A percentile compares a stretch with the other conserved stretches of the same genome.
These are phyloP conservation scores for Leptoxyphium fumago DNA, from an alignment of 2,329 filamentous ascomycete genomes.

Conservation along the genomic window DNA sequence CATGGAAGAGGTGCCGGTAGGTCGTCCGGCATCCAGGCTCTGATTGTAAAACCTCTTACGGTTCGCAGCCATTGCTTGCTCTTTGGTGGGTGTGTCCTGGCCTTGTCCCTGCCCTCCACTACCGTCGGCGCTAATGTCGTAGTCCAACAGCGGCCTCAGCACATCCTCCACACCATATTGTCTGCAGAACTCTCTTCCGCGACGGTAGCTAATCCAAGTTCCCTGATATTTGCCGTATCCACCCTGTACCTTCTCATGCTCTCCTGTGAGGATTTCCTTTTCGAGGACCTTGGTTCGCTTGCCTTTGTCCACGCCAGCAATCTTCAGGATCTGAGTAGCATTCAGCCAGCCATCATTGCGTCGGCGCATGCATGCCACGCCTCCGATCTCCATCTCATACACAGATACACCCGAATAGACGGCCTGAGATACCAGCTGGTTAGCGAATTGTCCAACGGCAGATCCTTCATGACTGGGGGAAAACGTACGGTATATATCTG, in stretches of 20 bases:
- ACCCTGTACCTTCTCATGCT: slow-evolving; percentile 96
- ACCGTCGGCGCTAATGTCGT: slow-evolving; percentile 67
- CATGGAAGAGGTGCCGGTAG: slow-evolving; percentile 12
- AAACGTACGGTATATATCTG: slow-evolving; percentile 35
- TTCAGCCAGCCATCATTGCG: slow-evolving; percentile 94
- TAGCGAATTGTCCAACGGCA: not conserved
- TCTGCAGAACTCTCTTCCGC: slow-evolving; percentile 81
- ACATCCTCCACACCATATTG: slow-evolving; percentile 63
- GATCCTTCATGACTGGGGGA: not conserved
- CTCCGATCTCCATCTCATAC: slow-evolving; percentile 97
- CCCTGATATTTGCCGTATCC: slow-evolving; percentile 98
- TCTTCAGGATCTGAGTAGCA: slow-evolving; percentile 94
- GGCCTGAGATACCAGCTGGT: slow-evolving; percentile 35
- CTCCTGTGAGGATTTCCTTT: slow-evolving; percentile 90
- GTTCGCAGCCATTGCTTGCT: slow-evolving; percentile 89
- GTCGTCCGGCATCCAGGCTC: slow-evolving; percentile 35
- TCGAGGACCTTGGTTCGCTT: slow-evolving; percentile 96
- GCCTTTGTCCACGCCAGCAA: slow-evolving; percentile 92
- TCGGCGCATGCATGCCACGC: slow-evolving; percentile 86
- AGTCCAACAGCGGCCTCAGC: slow-evolving; percentile 58
- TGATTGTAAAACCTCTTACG: slow-evolving; percentile 80
- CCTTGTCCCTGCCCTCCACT: slow-evolving; percentile 49
- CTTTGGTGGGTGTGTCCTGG: slow-evolving; percentile 91
- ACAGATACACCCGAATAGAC: slow-evolving; percentile 93
- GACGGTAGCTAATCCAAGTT: slow-evolving; percentile 92